These are phyloP conservation scores for Leishmania aethiopica DNA, from an alignment of 208 protist genomes.

Conservation along the genomic window DNA sequence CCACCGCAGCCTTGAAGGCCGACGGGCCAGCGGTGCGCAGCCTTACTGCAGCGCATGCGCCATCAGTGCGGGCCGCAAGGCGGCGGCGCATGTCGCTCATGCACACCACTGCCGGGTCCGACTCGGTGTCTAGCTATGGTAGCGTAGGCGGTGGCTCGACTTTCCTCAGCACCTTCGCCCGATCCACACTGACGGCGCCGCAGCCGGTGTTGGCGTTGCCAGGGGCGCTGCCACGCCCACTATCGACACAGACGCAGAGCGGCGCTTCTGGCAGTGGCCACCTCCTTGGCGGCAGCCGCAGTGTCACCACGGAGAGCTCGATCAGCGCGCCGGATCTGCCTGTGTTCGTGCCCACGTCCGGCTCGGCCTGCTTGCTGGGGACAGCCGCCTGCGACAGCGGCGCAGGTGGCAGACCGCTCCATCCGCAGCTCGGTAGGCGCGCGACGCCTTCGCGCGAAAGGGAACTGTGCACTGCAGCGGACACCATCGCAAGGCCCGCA, in stretches of 20 bases:
- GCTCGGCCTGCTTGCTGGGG: neutral
- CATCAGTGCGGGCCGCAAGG: neutral
- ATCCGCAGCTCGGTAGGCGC: neutral
- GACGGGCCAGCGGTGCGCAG: neutral
- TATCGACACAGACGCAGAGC: neutral
- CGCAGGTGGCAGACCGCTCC: neutral
- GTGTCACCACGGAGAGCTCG: neutral
- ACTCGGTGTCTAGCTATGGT: neutral
- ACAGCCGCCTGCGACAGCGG: neutral
- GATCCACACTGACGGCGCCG: neutral
- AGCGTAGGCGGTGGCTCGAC: neutral
- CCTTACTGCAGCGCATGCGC: neutral
- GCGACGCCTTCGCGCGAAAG: neutral
- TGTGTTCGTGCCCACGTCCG: neutral
- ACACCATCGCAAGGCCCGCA: neutral
- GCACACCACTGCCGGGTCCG: neutral
- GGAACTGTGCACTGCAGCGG: neutral
- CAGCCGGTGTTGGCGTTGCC: neutral
- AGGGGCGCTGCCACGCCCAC: neutral
- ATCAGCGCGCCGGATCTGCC: slow-evolving; percentile 6
- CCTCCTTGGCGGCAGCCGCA: neutral
- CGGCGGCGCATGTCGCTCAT: neutral
- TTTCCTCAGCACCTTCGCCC: neutral
- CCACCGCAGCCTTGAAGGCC: neutral
- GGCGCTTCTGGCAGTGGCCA: neutral